Conservation (phyloP, 2,329 filamentous ascomycete species). For the Phaeosphaeriaceae sp. region DNA sequence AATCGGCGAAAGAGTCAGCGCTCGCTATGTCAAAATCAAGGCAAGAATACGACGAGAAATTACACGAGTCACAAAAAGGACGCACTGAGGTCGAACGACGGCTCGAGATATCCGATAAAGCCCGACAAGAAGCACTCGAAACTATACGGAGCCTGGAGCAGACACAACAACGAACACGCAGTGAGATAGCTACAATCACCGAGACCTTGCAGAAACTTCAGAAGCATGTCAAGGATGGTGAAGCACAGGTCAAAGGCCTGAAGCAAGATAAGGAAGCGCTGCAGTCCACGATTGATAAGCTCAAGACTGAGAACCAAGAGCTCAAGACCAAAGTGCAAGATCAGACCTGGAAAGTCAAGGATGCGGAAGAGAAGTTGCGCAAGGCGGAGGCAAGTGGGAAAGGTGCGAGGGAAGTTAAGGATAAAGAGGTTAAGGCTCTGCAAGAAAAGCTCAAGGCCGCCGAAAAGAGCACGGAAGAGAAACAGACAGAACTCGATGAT, state of each 20-base stretch:
- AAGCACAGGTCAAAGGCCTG: slow-evolving; percentile 50
- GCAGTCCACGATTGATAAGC: slow-evolving; percentile 20
- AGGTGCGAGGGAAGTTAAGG: slow-evolving; percentile 11
- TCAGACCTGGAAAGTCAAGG: slow-evolving; percentile 51
- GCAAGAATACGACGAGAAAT: slow-evolving; percentile 45
- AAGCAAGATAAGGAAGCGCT: slow-evolving; percentile 34
- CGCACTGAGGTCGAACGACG: slow-evolving; percentile 36
- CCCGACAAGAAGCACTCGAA: slow-evolving; percentile 33
- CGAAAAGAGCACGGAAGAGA: slow-evolving; percentile 47
- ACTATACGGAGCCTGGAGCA: slow-evolving; percentile 36
- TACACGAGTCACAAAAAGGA: slow-evolving; percentile 32
- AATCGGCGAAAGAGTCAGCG: slow-evolving; percentile 36
- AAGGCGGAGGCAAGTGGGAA: slow-evolving; percentile 25
- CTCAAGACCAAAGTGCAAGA: slow-evolving; percentile 54
- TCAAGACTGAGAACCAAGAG: slow-evolving; percentile 21
- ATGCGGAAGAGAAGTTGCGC: slow-evolving; percentile 56
- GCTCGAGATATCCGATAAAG: slow-evolving; percentile 32
- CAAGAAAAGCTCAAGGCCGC: slow-evolving; percentile 54
- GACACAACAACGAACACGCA: slow-evolving; percentile 29
- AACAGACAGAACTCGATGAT: slow-evolving; percentile 57
- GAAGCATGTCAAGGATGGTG: slow-evolving; percentile 29
- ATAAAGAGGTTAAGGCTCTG: slow-evolving; percentile 49
- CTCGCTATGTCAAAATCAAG: slow-evolving; percentile 34
- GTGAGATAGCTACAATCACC: slow-evolving; percentile 31
- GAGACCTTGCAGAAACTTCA: slow-evolving; percentile 34